phyloP scores from a whole-genome alignment of 2,329 filamentous ascomycete species.

The Talaromyces rugulosus region DNA sequence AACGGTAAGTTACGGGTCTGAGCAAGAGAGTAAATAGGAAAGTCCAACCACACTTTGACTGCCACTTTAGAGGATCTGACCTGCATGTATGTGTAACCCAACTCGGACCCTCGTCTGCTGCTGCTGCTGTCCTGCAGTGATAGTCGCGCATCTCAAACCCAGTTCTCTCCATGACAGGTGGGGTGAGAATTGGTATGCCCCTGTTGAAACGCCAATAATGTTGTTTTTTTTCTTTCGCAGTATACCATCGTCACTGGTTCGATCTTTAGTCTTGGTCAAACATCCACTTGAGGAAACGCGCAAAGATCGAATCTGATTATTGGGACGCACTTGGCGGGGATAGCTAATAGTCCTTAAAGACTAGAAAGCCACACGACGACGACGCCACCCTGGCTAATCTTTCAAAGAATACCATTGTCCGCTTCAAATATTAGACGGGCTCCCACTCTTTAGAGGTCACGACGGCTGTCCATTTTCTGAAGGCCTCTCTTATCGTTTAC shows the following conservation, averaged over 20 bases:
- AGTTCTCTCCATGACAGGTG: not conserved
- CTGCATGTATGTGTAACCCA: slow-evolving; percentile 11
- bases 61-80: not conserved
- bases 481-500: not conserved
- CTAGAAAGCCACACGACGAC: not conserved
- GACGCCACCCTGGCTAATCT: not conserved
- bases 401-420: not conserved
- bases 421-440: not conserved
- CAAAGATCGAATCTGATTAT: slow-evolving; percentile 8
- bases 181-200: not conserved
- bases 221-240: not conserved
- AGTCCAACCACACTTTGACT: slow-evolving; percentile 1
- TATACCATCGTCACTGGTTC: not conserved
- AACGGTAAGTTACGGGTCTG: not conserved
- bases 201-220: slow-evolving; percentile 4
- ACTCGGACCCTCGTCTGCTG: not conserved
- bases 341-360: not conserved
- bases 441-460: not conserved
- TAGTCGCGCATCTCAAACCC: slow-evolving; percentile 4
- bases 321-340: slow-evolving; percentile 2
- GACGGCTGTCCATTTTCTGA: not conserved
- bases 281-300: slow-evolving; percentile 1
- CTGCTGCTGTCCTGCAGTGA: slow-evolving; percentile 9
- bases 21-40: slow-evolving; percentile 10
- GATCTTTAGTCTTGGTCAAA: not conserved